Conservation (phyloP, 805 yeast species). For the Priceomyces carsonii region DNA sequence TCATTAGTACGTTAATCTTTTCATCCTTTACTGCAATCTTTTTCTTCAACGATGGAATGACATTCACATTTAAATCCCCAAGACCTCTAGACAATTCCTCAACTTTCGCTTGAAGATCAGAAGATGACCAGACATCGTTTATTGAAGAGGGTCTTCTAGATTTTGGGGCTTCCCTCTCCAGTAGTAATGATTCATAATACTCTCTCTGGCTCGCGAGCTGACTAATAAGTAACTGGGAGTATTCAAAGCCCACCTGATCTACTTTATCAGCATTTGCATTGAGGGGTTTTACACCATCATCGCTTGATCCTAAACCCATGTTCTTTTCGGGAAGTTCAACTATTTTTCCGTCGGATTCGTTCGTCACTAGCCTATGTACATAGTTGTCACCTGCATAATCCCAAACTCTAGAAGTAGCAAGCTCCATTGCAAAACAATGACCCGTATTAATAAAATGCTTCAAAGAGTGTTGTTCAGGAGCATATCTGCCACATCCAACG, state of each 20-base stretch:
- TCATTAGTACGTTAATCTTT: slow-evolving; percentile 25
- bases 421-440: slow-evolving; percentile 91
- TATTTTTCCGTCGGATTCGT: slow-evolving; percentile 84
- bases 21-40: slow-evolving; percentile 32
- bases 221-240: slow-evolving; percentile 72
- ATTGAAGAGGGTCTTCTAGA: slow-evolving; percentile 20
- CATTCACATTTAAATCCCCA: slow-evolving; percentile 22
- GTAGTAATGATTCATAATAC: slow-evolving; percentile 59
- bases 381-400: slow-evolving; percentile 90
- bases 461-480: slow-evolving; percentile 79
- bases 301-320: slow-evolving; percentile 6
- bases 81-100: slow-evolving; percentile 27
- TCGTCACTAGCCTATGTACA: slow-evolving; percentile 82
- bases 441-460: slow-evolving; percentile 75
- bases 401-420: slow-evolving; percentile 85
- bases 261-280: slow-evolving; percentile 32
- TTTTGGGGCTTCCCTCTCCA: slow-evolving; percentile 19
- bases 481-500: slow-evolving; percentile 87
- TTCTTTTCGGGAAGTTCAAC: slow-evolving; percentile 64
- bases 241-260: slow-evolving; percentile 70
- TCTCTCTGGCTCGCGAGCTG: slow-evolving; percentile 87
- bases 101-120: slow-evolving; percentile 28
- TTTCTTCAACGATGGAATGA: slow-evolving; percentile 33
- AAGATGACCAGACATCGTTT: slow-evolving; percentile 1
- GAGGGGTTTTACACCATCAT: slow-evolving; percentile 10